A percentile compares a stretch with the other conserved stretches of the same genome.
Conservation (phyloP, 1,139 yeast genomes). For the Yamadazyma dushanensis region DNA sequence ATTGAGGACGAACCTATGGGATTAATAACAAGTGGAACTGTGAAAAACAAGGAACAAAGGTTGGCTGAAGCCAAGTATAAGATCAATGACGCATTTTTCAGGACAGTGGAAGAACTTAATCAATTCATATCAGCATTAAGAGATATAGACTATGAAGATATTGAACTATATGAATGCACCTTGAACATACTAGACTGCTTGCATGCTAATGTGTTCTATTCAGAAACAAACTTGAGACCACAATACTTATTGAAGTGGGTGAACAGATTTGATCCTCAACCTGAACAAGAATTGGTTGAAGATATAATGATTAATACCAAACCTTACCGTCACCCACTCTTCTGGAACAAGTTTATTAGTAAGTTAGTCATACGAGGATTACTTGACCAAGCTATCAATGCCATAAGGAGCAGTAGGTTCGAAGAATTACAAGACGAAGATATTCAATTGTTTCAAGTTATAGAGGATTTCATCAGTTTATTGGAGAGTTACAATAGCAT, state of each 20-base stretch:
- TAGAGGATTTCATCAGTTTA: conserved; percentile 47
- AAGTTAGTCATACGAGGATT: conserved; percentile 65
- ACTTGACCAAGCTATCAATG: conserved; percentile 53
- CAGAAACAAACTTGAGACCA: conserved; percentile 44
- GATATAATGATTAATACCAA: conserved; percentile 44
- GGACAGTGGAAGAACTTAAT: conserved; percentile 25
- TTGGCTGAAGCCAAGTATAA: conserved; percentile 12
- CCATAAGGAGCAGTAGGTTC: conserved; percentile 42
- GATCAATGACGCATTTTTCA: conserved; percentile 30
- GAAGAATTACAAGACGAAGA: conserved; percentile 32
- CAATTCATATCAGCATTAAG: conserved; percentile 17
- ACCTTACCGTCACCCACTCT: conserved; percentile 56
- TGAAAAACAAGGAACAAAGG: conserved; percentile 12
- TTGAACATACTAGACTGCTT: conserved; percentile 57
- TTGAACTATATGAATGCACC: conserved; percentile 22
- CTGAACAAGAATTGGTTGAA: conserved; percentile 49
- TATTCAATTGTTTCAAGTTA: conserved; percentile 34
- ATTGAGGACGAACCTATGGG: conserved; percentile 34
- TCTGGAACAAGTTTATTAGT: conserved; percentile 63
- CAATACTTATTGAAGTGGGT: conserved; percentile 58
- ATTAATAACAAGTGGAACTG: conserved; percentile 25
- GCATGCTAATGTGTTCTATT: conserved; percentile 50
- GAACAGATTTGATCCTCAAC: conserved; percentile 63
- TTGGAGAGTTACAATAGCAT: conserved; percentile 42
- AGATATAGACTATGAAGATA: conserved; percentile 18